Evolutionary conservation across 768 basidiomycete species (phyloP).

Genomic region (Mycena crocata): DNA sequence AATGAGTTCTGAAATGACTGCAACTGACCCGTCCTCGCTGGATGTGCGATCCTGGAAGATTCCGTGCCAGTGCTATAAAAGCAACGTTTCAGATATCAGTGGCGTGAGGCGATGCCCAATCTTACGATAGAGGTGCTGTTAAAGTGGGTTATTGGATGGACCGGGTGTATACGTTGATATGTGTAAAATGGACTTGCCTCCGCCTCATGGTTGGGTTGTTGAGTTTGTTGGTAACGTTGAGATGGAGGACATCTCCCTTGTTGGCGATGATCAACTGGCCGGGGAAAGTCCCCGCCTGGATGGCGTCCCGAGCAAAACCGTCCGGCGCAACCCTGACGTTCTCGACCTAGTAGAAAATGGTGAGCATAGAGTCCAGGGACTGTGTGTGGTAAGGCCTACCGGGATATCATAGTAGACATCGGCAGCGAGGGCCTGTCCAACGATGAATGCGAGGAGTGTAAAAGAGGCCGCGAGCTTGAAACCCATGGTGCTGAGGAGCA

Average conservation of each 20-base stretch:
- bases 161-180: neutral
- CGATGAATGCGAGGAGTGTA: neutral
- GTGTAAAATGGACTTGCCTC: neutral
- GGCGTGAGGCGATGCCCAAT: neutral
- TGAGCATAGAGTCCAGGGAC: neutral
- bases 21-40: neutral
- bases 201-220: neutral
- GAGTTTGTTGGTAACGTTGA: neutral
- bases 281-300: neutral
- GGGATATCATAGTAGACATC: neutral
- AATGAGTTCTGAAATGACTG: neutral
- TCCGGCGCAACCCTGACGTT: neutral
- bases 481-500: neutral
- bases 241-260: neutral
- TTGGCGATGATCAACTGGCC: neutral
- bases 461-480: neutral
- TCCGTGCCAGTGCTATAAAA: constrained; percentile 6
- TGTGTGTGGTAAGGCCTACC: neutral
- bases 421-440: neutral
- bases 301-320: neutral
- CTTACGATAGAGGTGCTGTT: neutral
- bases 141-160: neutral
- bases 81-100: too few relatives aligned
- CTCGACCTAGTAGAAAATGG: neutral
- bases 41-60: neutral